Conservation (phyloP, 164 flowering plant species). For the Cinnamomum micranthum region DNA sequence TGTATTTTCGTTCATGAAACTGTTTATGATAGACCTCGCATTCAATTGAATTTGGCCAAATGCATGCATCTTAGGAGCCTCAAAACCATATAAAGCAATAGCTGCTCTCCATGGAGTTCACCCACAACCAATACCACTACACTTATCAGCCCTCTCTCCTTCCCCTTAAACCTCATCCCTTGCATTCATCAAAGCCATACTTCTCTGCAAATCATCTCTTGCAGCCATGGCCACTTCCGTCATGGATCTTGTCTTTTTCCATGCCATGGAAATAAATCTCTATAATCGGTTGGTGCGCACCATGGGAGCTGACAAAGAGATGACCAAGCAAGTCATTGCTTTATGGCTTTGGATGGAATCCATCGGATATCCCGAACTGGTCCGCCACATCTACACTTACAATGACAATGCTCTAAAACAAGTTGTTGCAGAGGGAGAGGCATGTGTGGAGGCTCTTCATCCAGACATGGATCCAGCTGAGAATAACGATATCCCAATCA, state of each 20-base stretch:
- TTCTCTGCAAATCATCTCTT: no score
- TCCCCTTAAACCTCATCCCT: no score
- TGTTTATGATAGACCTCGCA: no score
- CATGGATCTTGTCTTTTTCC: slow-evolving; percentile 8
- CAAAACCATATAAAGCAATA: no score
- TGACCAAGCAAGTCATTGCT: slow-evolving; percentile 1
- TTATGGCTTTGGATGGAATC: slow-evolving; percentile 14
- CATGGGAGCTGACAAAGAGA: not conserved
- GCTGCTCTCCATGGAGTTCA: no score
- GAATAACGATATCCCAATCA: slow-evolving; percentile 3
- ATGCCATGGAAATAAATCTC: not conserved
- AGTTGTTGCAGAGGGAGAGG: not conserved
- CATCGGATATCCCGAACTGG: slow-evolving; percentile 5
- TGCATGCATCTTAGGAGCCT: no score
- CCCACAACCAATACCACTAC: no score
- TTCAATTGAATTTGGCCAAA: no score
- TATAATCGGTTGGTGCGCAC: slow-evolving; percentile 1
- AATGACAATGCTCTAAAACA: not conserved
- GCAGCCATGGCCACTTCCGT: slow-evolving; percentile 1
- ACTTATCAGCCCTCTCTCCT: no score
- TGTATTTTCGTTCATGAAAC: no score
- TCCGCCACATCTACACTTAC: not conserved
- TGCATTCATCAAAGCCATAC: no score
- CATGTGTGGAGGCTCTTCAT: not conserved
- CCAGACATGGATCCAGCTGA: not conserved